A percentile compares a stretch with the other conserved stretches of the same genome.
phyloP scores from a whole-genome alignment of 2,329 filamentous ascomycete genomes.

The Xylariaceae sp. region DNA sequence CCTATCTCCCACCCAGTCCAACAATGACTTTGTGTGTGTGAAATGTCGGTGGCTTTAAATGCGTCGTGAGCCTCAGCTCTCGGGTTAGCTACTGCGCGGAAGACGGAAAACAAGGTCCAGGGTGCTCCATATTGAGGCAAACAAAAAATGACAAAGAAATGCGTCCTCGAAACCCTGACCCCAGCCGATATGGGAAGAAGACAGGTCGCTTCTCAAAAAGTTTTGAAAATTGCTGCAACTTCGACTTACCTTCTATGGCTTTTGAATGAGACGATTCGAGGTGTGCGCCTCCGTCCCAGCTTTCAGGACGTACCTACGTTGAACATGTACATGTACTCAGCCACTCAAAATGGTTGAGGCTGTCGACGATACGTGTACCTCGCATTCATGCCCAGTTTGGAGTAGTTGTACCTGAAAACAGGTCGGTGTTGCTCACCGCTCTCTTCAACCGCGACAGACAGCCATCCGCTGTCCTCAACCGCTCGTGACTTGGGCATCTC shows the following conservation, averaged over 20 bases:
- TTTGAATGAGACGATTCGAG: background rate
- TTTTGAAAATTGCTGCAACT: too few relatives aligned
- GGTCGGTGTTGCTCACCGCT: slow-evolving; percentile 15
- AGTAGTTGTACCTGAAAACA: slow-evolving; percentile 7
- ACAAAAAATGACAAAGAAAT: slow-evolving; percentile 9
- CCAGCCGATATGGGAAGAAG: slow-evolving; percentile 15
- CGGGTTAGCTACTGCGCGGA: slow-evolving; percentile 18
- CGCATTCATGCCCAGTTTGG: slow-evolving; percentile 19
- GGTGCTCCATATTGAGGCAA: slow-evolving; percentile 16
- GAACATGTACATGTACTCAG: background rate
- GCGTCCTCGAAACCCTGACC: background rate
- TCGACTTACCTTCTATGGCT: background rate
- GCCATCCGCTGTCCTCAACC: slow-evolving; percentile 22
- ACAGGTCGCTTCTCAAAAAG: slow-evolving; percentile 17
- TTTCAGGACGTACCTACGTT: too few relatives aligned
- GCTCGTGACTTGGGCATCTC: slow-evolving; percentile 10
- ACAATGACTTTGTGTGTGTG: slow-evolving; percentile 3
- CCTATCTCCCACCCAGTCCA: slow-evolving; percentile 6
- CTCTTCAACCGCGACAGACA: slow-evolving; percentile 7
- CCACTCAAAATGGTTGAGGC: slow-evolving; percentile 3
- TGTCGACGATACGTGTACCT: slow-evolving; percentile 9
- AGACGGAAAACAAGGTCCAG: slow-evolving; percentile 17
- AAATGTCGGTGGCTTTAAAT: slow-evolving; percentile 14
- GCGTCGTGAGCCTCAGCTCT: slow-evolving; percentile 8
- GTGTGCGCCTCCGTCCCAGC: too few relatives aligned